Percentiles rank a stretch among this genome's conserved stretches.
These are phyloP conservation scores for Boletus sp. DNA, from an alignment of 1,284 basidiomycete species.

Conservation along the genomic window DNA sequence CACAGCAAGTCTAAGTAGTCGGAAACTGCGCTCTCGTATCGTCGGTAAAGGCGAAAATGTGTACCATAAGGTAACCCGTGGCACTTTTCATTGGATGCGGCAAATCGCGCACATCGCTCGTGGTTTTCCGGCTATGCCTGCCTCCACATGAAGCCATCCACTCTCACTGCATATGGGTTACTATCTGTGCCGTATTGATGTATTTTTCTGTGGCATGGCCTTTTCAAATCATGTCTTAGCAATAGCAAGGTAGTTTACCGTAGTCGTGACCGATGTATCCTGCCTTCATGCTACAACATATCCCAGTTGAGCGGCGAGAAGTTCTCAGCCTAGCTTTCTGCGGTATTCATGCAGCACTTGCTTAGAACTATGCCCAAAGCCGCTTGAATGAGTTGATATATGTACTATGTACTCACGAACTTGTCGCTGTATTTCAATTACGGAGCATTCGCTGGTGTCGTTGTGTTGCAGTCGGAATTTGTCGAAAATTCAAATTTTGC, in stretches of 20 bases:
- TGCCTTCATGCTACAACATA: no score
- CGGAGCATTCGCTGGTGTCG: not conserved
- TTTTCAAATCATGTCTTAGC: not conserved
- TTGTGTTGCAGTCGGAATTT: no score
- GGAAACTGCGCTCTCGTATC: constrained; percentile 29
- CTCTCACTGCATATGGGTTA: not conserved
- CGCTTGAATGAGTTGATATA: no score
- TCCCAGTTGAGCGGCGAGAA: no score
- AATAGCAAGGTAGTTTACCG: no score
- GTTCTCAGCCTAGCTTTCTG: no score
- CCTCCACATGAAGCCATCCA: not conserved
- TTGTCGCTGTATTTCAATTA: not conserved
- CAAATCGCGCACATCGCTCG: constrained; percentile 12
- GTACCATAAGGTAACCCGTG: not conserved
- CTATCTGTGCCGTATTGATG: not conserved
- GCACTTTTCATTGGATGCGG: constrained; percentile 23
- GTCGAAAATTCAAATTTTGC: no score
- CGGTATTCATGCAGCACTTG: no score
- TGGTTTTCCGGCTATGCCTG: constrained; percentile 21
- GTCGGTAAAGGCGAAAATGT: constrained; percentile 11
- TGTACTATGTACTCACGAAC: no score
- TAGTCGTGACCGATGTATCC: no score
- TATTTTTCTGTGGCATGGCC: not conserved
- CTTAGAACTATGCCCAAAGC: no score
- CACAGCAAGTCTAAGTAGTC: not conserved